Conservation (phyloP, 2,329 filamentous ascomycete species). For the Aspergillus tamarii region DNA sequence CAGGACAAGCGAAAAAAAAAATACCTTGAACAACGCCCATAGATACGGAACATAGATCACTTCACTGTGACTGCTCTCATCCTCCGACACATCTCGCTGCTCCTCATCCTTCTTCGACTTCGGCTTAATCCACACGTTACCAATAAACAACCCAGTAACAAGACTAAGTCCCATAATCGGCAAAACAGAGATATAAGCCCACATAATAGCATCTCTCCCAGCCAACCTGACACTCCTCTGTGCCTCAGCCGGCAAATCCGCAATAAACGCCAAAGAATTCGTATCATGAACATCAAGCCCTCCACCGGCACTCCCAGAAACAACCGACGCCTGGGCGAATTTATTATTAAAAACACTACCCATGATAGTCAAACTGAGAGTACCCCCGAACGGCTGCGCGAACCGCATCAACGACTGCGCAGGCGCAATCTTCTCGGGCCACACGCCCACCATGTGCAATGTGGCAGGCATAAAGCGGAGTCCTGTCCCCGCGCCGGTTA, state of each 20-base stretch:
- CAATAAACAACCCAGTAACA: constrained; percentile 49
- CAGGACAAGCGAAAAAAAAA: neutral
- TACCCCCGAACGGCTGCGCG: constrained; percentile 65
- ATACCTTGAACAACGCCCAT: constrained; percentile 35
- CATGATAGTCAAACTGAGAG: constrained; percentile 68
- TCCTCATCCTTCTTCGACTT: constrained; percentile 24
- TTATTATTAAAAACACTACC: constrained; percentile 70
- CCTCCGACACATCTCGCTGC: constrained; percentile 9
- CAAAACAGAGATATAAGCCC: constrained; percentile 65
- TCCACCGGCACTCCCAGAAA: constrained; percentile 28
- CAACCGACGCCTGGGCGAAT: constrained; percentile 31
- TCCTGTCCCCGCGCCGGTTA: constrained; percentile 66
- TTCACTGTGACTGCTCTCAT: constrained; percentile 27
- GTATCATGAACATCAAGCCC: constrained; percentile 37
- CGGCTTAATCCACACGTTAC: constrained; percentile 57
- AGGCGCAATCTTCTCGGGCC: constrained; percentile 59
- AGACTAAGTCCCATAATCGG: constrained; percentile 60
- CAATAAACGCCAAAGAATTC: constrained; percentile 43
- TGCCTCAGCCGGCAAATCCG: constrained; percentile 35
- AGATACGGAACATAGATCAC: constrained; percentile 37
- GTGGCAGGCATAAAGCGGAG: constrained; percentile 67
- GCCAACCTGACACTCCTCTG: constrained; percentile 46
- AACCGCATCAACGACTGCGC: constrained; percentile 65
- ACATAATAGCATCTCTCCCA: constrained; percentile 63
- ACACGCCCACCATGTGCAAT: constrained; percentile 66